Evolutionary conservation across 306 rosid genomes (phyloP).

Genomic region (Prunus mume): DNA sequence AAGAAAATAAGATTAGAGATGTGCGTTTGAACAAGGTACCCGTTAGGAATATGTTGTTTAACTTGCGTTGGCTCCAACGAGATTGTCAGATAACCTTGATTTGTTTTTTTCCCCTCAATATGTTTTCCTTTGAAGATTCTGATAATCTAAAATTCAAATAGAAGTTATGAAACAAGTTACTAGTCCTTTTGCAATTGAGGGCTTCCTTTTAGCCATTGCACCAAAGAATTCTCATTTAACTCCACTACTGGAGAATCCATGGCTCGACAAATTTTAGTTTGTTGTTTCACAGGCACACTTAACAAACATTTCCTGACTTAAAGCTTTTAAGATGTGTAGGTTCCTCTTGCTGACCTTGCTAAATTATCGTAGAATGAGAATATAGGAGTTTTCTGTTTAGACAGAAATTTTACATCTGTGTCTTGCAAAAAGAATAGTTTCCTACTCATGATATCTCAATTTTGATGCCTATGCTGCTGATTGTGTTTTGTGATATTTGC

Average conservation of each 20-base stretch:
- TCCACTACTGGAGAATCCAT: not conserved
- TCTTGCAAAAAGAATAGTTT: not conserved
- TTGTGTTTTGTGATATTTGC: not conserved
- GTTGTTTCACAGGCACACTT: not conserved
- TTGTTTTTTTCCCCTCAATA: too few relatives aligned
- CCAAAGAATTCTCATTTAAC: not conserved
- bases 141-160: not conserved
- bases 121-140: not conserved
- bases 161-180: not conserved
- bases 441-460: not conserved
- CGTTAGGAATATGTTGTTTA: not conserved
- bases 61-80: not conserved
- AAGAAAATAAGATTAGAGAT: not conserved
- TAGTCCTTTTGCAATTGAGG: not conserved
- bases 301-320: not conserved
- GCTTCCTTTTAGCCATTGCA: not conserved
- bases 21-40: not conserved
- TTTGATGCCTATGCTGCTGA: too few relatives aligned
- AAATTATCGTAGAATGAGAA: not conserved
- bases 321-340: not conserved
- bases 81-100: too few relatives aligned
- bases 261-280: not conserved
- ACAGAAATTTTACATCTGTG: not conserved
- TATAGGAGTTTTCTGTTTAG: not conserved
- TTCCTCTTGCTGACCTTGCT: not conserved